These are phyloP conservation scores for Metschnikowia orientalis DNA, from an alignment of 805 yeast species.

Conservation along the genomic window DNA sequence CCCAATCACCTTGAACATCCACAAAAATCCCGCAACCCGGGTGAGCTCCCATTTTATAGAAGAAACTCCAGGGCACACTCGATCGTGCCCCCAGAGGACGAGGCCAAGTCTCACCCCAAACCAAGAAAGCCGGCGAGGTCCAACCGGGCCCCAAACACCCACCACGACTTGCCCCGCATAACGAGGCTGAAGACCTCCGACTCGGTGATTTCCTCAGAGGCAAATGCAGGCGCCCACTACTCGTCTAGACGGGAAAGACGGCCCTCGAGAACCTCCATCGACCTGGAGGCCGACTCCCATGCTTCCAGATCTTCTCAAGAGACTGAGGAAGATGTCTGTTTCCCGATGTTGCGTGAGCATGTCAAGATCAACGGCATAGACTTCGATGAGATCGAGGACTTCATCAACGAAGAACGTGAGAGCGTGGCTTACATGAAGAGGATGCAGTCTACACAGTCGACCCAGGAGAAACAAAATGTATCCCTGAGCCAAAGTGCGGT, in stretches of 20 bases:
- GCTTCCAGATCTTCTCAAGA: constrained; percentile 79
- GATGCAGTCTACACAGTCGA: constrained; percentile 21
- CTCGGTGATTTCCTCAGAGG: constrained; percentile 11
- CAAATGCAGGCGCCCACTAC: constrained; percentile 15
- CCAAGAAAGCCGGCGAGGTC: constrained; percentile 10
- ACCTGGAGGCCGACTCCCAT: constrained; percentile 66
- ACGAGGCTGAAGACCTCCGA: constrained; percentile 20
- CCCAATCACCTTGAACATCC: constrained; percentile 2
- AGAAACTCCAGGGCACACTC: constrained; percentile 34
- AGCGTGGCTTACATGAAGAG: constrained; percentile 29
- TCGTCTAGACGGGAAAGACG: constrained; percentile 27
- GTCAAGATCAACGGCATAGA: constrained; percentile 71
- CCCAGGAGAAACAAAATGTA: constrained; percentile 21
- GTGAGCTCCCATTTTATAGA: constrained; percentile 20
- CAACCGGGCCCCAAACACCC: constrained; percentile 16
- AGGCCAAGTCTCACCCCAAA: constrained; percentile 8
- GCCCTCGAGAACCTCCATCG: constrained; percentile 38
- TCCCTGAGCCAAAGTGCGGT: constrained; percentile 13
- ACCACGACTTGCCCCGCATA: constrained; percentile 29
- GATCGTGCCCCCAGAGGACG: constrained; percentile 36
- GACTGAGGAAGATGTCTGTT: constrained; percentile 96
- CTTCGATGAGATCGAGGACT: constrained; percentile 85
- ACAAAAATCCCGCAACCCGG: constrained; percentile 1
- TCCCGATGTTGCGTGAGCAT: constrained; percentile 77
- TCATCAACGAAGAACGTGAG: constrained; percentile 57